Evolutionary conservation across 1,139 yeast species (phyloP), one percentile per base, ranked within the genome.

Genomic region (Hyphopichia burtonii): DNA sequence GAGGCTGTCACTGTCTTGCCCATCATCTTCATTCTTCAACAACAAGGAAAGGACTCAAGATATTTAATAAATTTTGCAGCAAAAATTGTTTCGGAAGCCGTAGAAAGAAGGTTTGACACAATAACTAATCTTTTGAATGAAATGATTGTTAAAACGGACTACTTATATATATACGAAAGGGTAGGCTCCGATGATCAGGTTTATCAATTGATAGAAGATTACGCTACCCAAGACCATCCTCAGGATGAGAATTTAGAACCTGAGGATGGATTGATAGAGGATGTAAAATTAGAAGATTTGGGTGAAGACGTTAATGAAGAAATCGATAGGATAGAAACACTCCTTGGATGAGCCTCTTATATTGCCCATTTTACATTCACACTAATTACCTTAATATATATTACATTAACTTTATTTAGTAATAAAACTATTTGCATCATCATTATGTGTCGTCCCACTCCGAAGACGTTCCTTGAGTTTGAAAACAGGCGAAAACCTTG

Each of bases 401-500:
- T 18, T 32, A 14, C 10, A 32, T 14, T 32, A 14, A 32, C 8
- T 20, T 20, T 34, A 34, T 23, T 19, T 16, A 14, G 20, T 28
- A 34, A 34, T 20, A 10, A 20, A 10, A 9, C 6, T 12, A 12
- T 15, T 22, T 9, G 15, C 4, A 14, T 34, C 28, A 14, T 8
- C 18, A 19, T 22, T 15, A 14, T 7, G 14, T 4, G 32, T 12
- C 32, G 14, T 30, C 8, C n/a, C 27, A n/a, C 11, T 27, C n/a
- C 15, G 25, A 25, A 52, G 44, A 31, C 67, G 46, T 40, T 66
- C 65, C 36, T 56, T 61, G 19, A 68, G 48, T 39, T 56, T 61
- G 31, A 53, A 48, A 9, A 60, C 58, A 1, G 76, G 74, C 0
- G 75, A 68, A 42, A 66, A 60, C 41, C 50, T 53, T 2, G 71